phyloP scores from a whole-genome alignment of 164 flowering plant species.

The Stephania yunnanensis region DNA sequence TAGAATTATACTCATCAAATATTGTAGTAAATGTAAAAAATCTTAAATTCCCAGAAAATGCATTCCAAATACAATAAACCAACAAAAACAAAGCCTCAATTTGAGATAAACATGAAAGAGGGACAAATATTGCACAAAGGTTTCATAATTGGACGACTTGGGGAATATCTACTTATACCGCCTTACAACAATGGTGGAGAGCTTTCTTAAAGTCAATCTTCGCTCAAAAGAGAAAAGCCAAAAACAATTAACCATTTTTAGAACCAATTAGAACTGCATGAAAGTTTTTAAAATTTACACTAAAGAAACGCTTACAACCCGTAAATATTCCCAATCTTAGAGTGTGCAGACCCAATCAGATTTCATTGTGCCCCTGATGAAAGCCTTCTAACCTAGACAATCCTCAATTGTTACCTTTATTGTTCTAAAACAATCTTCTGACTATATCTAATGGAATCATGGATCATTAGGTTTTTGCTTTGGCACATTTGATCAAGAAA shows the following conservation, averaged over 20 bases:
- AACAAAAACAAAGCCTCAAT: not conserved
- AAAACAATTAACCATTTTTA: not conserved
- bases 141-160: not conserved
- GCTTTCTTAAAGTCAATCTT: not conserved
- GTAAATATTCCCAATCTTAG: not conserved
- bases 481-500: not conserved
- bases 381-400: not conserved
- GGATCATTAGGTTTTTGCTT: not conserved
- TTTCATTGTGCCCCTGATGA: not conserved
- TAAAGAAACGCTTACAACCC: not conserved
- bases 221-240: no score
- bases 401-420: not conserved
- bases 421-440: not conserved
- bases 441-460: not conserved
- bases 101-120: not conserved
- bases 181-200: not conserved
- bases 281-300: no score
- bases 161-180: not conserved
- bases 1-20: slow-evolving; percentile 4
- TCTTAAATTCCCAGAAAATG: not conserved
- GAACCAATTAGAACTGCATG: not conserved
- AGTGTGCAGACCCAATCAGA: not conserved
- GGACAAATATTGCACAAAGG: not conserved
- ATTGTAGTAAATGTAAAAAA: not conserved
- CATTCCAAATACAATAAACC: not conserved